A percentile compares a stretch with the other conserved stretches of the same genome.
These are phyloP conservation scores for Coemansia sp. DNA, from an alignment of 192 early-diverging fungal species.

Conservation along the genomic window DNA sequence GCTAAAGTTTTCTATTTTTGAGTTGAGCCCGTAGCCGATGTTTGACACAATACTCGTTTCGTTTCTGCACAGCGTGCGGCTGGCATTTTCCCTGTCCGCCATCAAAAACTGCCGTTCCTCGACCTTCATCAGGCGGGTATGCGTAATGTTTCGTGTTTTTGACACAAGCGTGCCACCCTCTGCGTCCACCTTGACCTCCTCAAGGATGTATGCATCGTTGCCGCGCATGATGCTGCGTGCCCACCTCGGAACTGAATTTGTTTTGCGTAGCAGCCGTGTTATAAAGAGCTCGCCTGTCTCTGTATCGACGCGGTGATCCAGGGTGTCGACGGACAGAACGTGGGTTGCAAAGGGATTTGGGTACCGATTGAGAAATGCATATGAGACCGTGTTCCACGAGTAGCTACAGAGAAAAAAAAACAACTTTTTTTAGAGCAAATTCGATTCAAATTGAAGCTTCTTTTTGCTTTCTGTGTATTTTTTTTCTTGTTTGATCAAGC, in stretches of 20 bases:
- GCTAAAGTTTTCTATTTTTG: constrained; percentile 87
- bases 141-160: constrained; percentile 86
- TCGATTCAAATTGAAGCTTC: neutral
- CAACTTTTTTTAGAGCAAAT: neutral
- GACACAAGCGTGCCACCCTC: constrained; percentile 76
- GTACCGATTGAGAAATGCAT: constrained; percentile 91
- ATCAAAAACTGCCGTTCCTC: constrained; percentile 85
- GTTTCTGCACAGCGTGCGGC: constrained; percentile 73
- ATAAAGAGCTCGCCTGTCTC: constrained; percentile 80
- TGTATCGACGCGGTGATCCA: constrained; percentile 81
- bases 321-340: constrained; percentile 90
- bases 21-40: constrained; percentile 82
- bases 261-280: constrained; percentile 88
- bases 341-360: constrained; percentile 97
- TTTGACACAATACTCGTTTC: constrained; percentile 87
- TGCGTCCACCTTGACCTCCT: constrained; percentile 85
- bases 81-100: constrained; percentile 55
- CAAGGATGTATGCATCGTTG: constrained; percentile 88
- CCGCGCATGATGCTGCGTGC: constrained; percentile 74
- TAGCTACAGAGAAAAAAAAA: constrained; percentile 40
- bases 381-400: constrained; percentile 83
- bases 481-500: neutral
- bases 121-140: constrained; percentile 89
- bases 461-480: no score
- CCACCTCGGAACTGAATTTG: constrained; percentile 87